Base-by-base conservation (phyloP, 2,329 filamentous ascomycete species). In the Trichophyton rubrum region DNA sequence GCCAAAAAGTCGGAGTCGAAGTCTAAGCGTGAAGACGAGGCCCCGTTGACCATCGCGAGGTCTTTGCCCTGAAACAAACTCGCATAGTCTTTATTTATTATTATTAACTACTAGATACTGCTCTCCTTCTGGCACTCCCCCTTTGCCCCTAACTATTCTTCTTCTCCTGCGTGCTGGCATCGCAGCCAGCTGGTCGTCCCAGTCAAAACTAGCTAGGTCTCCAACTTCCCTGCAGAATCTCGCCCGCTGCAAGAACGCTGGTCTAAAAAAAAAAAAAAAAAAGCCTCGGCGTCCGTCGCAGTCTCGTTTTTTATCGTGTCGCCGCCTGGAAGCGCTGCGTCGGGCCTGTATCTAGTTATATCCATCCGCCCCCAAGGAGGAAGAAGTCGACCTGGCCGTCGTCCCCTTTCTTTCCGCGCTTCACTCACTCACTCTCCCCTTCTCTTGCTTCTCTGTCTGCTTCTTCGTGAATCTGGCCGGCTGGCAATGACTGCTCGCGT, bases 401-500 rank as follows among this genome's bases (percentile, higher is more conserved):
- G 33, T 30, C 27, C 27, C 1, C 33, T 38, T 38, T 38, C 11
- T 38, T 38, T 9, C 11, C 11, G 3, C 33, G 33, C 33, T 38
- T 13, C 27, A 8, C 11, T 38, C 33, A 38, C 40, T 43, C 40
- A 5, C 40, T 43, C 15, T 3, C n/a, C 6, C 7, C 49, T 7
- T n/a, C 30, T 55, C 33, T 15, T 55, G 15, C 51, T 30, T 53
- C 27, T 20, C 22, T n/a, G 17, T 3, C 22, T 33, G 47, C 33
- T 38, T 38, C 33, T 53, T 11, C 47, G 51, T 55, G 51, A 55
- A 55, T 35, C 27, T 27, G 17, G 22, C 51, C 27, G 24, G 24
- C 20, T 55, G 51, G 51, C 51, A 55, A 55, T 55, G 51, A 55
- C 51, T 55, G 17, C 51, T 55, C 51, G 51, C 51, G 20, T 35